A percentile compares a stretch with the other conserved stretches of the same genome.
phyloP scores from a whole-genome alignment of 177 flowering plant genomes.

The Vitis hybrid region DNA sequence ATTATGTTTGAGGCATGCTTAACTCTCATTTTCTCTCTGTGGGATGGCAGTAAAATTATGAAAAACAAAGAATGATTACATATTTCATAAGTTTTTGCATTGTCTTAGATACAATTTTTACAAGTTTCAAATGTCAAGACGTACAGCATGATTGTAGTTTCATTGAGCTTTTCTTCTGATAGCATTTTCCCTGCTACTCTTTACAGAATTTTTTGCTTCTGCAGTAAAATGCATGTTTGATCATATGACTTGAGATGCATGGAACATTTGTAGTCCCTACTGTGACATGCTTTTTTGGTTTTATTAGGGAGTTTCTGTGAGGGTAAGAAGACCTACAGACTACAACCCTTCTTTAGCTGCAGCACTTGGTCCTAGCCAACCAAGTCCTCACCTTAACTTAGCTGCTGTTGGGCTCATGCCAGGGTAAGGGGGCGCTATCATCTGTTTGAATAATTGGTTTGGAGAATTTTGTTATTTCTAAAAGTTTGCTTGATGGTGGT shows the following conservation, averaged over 20 bases:
- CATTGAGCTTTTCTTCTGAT: no score
- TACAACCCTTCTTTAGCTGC: conserved; percentile 86
- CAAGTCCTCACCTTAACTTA: conserved; percentile 72
- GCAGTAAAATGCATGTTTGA: not conserved
- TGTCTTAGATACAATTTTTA: no score
- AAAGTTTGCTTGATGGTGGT: no score
- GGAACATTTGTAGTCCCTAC: not conserved
- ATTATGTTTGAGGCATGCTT: conserved; percentile 73
- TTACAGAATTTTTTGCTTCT: no score
- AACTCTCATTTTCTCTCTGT: not conserved
- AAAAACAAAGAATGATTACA: no score
- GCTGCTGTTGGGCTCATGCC: conserved; percentile 76
- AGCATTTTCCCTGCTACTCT: no score
- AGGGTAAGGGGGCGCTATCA: conserved; percentile 41
- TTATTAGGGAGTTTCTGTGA: conserved; percentile 74
- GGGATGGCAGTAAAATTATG: not conserved
- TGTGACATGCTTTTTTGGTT: conserved; percentile 8
- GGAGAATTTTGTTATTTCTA: not conserved
- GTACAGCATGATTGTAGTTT: no score
- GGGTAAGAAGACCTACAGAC: conserved; percentile 84
- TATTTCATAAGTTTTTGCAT: no score
- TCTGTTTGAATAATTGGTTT: not conserved
- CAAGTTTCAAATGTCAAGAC: no score
- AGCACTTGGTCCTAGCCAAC: conserved; percentile 87
- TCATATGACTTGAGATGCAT: not conserved